phyloP scores from a whole-genome alignment of 768 basidiomycete species.

The Russula sp. region DNA sequence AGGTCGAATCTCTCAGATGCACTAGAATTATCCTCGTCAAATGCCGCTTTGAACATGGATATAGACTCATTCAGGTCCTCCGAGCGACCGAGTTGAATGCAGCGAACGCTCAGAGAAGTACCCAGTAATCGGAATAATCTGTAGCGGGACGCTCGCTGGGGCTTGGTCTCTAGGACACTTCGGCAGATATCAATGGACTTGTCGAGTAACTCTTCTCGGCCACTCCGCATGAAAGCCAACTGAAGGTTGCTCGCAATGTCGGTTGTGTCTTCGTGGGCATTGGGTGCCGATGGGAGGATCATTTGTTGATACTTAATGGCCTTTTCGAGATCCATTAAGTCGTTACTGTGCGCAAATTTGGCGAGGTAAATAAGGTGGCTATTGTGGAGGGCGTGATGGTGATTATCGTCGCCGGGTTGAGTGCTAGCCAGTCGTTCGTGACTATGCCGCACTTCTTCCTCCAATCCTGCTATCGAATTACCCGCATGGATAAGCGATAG shows the following conservation, averaged over 20 bases:
- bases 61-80: not conserved
- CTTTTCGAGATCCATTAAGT: not conserved
- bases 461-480: not conserved
- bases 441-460: not conserved
- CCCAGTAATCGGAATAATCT: not conserved
- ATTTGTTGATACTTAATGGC: not conserved
- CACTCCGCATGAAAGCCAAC: not conserved
- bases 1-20: not conserved
- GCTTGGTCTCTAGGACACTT: not conserved
- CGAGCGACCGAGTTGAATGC: not conserved
- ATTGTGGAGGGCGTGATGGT: not conserved
- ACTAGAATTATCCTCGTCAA: not conserved
- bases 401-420: not conserved
- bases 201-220: not conserved
- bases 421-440: not conserved
- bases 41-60: not conserved
- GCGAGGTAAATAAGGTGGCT: not conserved
- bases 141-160: not conserved
- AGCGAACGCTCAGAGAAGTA: not conserved
- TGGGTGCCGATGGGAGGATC: not conserved
- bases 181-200: conserved; percentile 3
- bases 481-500: not conserved
- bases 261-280: not conserved
- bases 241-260: not conserved
- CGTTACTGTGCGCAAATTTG: not conserved